Evolutionary conservation across 768 basidiomycete species (phyloP).

Genomic region (Lentinula raphanica): DNA sequence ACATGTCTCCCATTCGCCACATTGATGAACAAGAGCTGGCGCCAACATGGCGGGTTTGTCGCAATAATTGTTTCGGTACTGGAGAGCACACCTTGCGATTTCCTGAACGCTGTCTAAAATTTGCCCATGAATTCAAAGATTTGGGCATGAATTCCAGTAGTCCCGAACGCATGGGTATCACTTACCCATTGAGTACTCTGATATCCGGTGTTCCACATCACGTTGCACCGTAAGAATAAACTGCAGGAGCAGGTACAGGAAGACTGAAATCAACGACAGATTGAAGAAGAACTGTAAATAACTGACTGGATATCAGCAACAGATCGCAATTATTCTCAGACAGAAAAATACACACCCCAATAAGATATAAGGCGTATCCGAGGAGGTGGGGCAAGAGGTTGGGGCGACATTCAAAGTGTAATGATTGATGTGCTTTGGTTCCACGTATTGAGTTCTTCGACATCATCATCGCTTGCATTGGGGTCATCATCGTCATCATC

Average conservation of each 20-base stretch:
- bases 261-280: slow-evolving; percentile 67
- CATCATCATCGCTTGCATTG: slow-evolving; percentile 46
- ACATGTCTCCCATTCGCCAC: slow-evolving; percentile 86
- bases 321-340: slow-evolving; percentile 5
- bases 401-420: slow-evolving; percentile 81
- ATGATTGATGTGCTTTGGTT: slow-evolving; percentile 63
- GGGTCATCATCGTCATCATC: slow-evolving; percentile 35
- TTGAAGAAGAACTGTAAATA: slow-evolving; percentile 97
- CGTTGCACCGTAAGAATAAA: slow-evolving; percentile 87
- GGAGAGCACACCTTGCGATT: slow-evolving; percentile 78
- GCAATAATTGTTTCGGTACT: slow-evolving; percentile 82
- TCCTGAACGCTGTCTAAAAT: slow-evolving; percentile 82
- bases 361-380: slow-evolving; percentile 75
- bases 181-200: slow-evolving; percentile 85
- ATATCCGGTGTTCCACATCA: slow-evolving; percentile 84
- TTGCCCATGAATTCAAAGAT: too few relatives aligned
- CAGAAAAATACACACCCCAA: slow-evolving; percentile 63
- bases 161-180: slow-evolving; percentile 6
- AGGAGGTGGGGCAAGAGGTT: slow-evolving; percentile 38
- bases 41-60: slow-evolving; percentile 49
- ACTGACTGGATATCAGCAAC: slow-evolving; percentile 31
- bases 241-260: slow-evolving; percentile 79
- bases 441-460: slow-evolving; percentile 27
- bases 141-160: background rate
- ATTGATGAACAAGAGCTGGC: slow-evolving; percentile 85